Conservation (phyloP, 1,284 basidiomycete species). For the Thecaphora thlaspeos region DNA sequence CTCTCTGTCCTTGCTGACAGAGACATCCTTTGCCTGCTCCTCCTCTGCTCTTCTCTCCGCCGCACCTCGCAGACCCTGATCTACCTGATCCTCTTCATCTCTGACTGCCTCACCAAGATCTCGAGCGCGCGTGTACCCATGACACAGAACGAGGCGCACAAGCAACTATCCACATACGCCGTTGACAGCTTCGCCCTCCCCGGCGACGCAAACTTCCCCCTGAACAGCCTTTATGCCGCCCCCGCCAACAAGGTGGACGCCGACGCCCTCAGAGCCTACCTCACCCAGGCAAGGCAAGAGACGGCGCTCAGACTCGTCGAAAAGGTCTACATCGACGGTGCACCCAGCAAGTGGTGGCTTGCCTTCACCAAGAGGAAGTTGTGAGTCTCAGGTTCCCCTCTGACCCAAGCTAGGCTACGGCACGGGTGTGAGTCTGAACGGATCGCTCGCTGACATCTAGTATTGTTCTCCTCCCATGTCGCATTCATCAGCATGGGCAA, state of each 20-base stretch:
- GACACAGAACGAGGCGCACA: conserved; percentile 73
- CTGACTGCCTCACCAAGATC: conserved; percentile 78
- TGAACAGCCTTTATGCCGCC: conserved; percentile 87
- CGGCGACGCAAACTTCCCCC: conserved; percentile 89
- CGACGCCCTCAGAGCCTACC: conserved; percentile 86
- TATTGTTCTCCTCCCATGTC: not conserved
- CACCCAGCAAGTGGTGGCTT: conserved; percentile 99
- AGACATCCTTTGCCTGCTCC: not conserved
- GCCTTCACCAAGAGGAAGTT: conserved; percentile 69
- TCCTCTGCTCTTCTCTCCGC: not conserved
- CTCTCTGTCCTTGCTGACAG: not conserved
- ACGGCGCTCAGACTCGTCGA: conserved; percentile 81
- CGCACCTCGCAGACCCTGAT: conserved; percentile 67
- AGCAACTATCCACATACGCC: conserved; percentile 83
- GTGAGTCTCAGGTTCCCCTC: conserved; percentile 32
- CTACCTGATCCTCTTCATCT: conserved; percentile 95
- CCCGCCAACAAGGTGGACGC: conserved; percentile 76
- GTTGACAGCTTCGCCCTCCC: conserved; percentile 87
- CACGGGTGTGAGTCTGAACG: too few species aligned
- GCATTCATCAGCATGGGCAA: conserved; percentile 46
- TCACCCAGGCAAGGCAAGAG: conserved; percentile 90
- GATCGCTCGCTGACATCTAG: too few species aligned
- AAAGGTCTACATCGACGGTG: conserved; percentile 79
- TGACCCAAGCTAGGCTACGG: too few species aligned
- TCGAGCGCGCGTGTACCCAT: conserved; percentile 47